Evolutionary conservation across 805 yeast genomes (phyloP), one percentile per base, ranked within the genome.

Genomic region (Alloascoidea africana): DNA sequence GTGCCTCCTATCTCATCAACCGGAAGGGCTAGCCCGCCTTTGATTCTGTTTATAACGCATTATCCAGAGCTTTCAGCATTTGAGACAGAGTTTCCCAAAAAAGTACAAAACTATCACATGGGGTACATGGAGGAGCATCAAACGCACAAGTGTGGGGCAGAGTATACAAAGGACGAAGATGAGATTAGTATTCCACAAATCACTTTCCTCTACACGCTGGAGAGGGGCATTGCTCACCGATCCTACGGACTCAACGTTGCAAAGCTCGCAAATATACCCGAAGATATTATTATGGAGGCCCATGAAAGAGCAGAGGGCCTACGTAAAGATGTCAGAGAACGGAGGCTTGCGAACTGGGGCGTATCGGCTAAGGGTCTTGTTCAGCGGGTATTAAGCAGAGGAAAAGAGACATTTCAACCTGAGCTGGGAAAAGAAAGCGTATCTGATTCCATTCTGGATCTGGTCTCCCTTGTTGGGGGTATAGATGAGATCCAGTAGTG

Each of bases 221-320:
- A 52, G 8, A 46, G 51, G 6, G 83, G 81, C 0, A 56, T 58
- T 2, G 68, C 80, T 30, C 56, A 69, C 33, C 68, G 76, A 39
- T 81, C 87, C 39, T 85, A 78, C 53, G 96, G 96, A 1, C 60
- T 87, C 27, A 83, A 86, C 50, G 94, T 84, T 30, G 96, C 95
- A 0, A 67, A 72, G 41, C 49, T 85, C 40, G 91, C 95, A 0
- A 71, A 72, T 0, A 55, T 86, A 1, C 72, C 76, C 1, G 49
- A 47, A 2, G 50, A 48, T 1, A 58, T 78, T 4, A 60, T 76
- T 3, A 52, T 56, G 1, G 46, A 51, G 2, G 84, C 84, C 0
- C 56, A 35, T 36, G 45, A 38, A 53, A 41, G n/a, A 23, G 30
- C 30, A 23, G 30, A 23, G n/a, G 30, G 13, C 8, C 30, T 23